Base-by-base conservation (phyloP, 129 eudicot genomes). In the Flaveria ramosissima region DNA sequence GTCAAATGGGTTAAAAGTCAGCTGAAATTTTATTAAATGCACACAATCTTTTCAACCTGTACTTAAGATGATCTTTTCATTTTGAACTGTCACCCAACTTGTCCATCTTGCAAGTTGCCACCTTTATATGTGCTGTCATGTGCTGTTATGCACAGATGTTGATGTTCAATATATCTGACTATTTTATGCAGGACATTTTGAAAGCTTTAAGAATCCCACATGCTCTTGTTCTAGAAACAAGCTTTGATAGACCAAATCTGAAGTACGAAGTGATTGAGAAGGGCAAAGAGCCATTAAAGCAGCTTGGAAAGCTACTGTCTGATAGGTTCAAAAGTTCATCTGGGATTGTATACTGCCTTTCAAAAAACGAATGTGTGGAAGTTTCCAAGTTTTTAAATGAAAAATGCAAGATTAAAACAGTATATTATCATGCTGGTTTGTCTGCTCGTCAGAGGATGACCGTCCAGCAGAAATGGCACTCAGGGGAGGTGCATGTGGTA, bases 261-360 rank as follows among this genome's bases (percentile, higher is more conserved):
- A 95, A 89, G 85, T 95, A 95, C 66, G 93, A 91, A 88, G 97
- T 91, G 77, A 80, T 82, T 50, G 90, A 79, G 14, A 95, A 95
- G 85, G 85, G 78, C 82, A 89, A 85, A 84, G 97, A 89, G 70
- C 96, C 99, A 19, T 86, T 95, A 32, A 82, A 87, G 72, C 99
- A 88, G 86, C 91, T 95, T 2, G 97, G 97, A 65, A 85, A 89
- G 70, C 53, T 95, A 78, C 82, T 95, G 10, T 85, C 81, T 57
- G 92, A 88, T 57, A 82, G 84, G 30, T 95, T 91, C 84, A 85
- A 85, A 71, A 80, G 69, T 67, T 23, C 83, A 2, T 90, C 91
- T 62, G 98, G 99, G 70, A 95, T 95, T 30, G 95, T 95, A 14
- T 95, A 95, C 84, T 94, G 99, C 86, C 99, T 94, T 67, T 94